Evolutionary conservation across 768 basidiomycete species (phyloP).

Genomic region (Xerocomellus intermedius): DNA sequence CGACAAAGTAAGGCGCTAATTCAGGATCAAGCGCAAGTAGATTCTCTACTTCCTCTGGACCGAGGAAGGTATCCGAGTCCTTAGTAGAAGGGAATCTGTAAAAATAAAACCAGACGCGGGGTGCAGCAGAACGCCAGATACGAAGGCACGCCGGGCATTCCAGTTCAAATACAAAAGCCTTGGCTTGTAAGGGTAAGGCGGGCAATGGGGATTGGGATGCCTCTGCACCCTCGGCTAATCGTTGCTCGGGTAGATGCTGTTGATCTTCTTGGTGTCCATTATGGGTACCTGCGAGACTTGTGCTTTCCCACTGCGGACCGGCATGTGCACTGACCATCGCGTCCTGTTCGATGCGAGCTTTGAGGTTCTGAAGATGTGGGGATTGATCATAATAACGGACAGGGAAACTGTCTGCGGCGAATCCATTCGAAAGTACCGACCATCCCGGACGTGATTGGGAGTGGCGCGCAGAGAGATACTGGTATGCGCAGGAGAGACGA

Average conservation of each 20-base stretch:
- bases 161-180: too few species aligned
- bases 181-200: conserved; percentile 21
- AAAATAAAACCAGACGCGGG: not conserved
- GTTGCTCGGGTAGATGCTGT: too few species aligned
- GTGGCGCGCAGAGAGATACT: conserved; percentile 34
- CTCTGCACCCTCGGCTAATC: too few species aligned
- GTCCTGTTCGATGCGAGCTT: conserved; percentile 26
- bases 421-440: conserved; percentile 33
- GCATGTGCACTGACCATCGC: conserved; percentile 10
- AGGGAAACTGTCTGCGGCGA: conserved; percentile 28
- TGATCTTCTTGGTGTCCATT: too few species aligned
- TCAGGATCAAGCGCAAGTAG: conserved; percentile 27
- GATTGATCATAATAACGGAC: conserved; percentile 33
- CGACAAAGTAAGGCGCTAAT: not conserved
- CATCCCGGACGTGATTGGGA: conserved; percentile 4
- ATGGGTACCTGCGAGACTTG: too few species aligned
- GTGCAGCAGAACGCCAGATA: conserved; percentile 40
- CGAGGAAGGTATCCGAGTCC: too few species aligned
- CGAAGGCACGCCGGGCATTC: conserved; percentile 18
- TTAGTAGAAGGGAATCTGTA: too few species aligned
- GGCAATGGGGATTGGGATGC: conserved; percentile 38
- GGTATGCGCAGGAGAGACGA: conserved; percentile 25
- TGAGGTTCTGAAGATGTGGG: conserved; percentile 16
- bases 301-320: too few species aligned
- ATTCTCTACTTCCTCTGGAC: too few species aligned